Percentiles rank a stretch among this genome's conserved stretches.
phyloP scores from a whole-genome alignment of 2,329 filamentous ascomycete genomes.

The Xylaria sp. region DNA sequence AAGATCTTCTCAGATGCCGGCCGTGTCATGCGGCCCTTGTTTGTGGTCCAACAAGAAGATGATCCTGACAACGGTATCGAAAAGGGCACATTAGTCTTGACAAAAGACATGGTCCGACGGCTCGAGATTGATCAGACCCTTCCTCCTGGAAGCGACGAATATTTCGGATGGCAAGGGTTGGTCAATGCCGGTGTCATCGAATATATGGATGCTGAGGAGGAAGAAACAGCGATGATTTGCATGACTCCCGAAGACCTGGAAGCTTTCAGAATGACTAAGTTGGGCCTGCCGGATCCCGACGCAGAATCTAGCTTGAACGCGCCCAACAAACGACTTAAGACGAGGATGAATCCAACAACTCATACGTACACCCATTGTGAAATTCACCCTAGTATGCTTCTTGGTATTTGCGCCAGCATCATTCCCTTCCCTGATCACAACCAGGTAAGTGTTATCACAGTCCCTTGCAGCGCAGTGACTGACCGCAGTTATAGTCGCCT shows the following conservation, averaged over 20 bases:
- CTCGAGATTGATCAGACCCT: slow-evolving; percentile 78
- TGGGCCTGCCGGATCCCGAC: slow-evolving; percentile 54
- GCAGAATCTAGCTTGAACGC: slow-evolving; percentile 65
- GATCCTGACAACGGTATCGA: slow-evolving; percentile 68
- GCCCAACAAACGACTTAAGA: slow-evolving; percentile 86
- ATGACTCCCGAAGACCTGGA: slow-evolving; percentile 98
- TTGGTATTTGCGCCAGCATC: slow-evolving; percentile 98
- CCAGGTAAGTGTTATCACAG: slow-evolving; percentile 63
- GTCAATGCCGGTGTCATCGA: slow-evolving; percentile 88
- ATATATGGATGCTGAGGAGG: slow-evolving; percentile 97
- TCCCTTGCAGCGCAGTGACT: slow-evolving; percentile 41
- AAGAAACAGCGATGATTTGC: slow-evolving; percentile 98
- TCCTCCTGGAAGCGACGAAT: slow-evolving; percentile 66
- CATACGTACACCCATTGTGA: slow-evolving; percentile 98
- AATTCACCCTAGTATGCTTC: slow-evolving; percentile 98
- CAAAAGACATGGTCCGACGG: slow-evolving; percentile 79
- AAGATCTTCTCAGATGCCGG: slow-evolving; percentile 98
- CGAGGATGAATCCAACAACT: slow-evolving; percentile 84
- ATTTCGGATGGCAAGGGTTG: slow-evolving; percentile 89
- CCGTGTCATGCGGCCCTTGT: slow-evolving; percentile 91
- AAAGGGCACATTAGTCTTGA: slow-evolving; percentile 80
- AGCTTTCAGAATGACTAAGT: slow-evolving; percentile 74
- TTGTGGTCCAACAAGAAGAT: slow-evolving; percentile 90
- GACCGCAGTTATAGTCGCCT: slow-evolving; percentile 72
- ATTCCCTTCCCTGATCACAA: slow-evolving; percentile 99